These are phyloP conservation scores for Meredithiella fracta DNA, from an alignment of 2,329 filamentous ascomycete species.

Conservation along the genomic window DNA sequence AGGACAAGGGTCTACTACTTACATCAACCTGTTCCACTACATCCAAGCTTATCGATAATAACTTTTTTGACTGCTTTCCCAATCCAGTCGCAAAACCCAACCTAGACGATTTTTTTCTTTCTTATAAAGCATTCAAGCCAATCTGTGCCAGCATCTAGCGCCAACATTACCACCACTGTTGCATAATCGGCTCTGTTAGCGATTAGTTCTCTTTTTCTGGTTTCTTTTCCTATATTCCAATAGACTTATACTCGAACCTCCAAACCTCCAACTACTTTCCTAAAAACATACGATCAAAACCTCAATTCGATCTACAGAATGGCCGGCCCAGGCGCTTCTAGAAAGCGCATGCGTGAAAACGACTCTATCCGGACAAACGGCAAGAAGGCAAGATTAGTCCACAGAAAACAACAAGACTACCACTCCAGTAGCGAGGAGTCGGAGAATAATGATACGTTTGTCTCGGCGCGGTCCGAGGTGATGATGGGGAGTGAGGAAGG, in stretches of 20 bases:
- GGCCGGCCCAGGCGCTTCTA: slow-evolving; percentile 14
- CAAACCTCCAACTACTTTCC: not conserved
- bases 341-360: slow-evolving; percentile 22
- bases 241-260: not conserved
- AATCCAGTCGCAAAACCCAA: not conserved
- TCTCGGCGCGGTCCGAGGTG: slow-evolving; percentile 26
- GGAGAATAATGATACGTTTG: slow-evolving; percentile 38
- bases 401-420: slow-evolving; percentile 30
- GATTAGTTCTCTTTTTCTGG: too few species aligned
- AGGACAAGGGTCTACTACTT: not conserved
- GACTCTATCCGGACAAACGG: slow-evolving; percentile 23
- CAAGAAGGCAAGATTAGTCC: slow-evolving; percentile 26
- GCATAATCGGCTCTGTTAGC: too few species aligned
- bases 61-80: slow-evolving; percentile 9
- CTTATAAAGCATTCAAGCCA: not conserved
- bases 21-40: not conserved
- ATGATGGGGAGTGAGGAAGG: slow-evolving; percentile 19
- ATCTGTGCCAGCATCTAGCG: not conserved
- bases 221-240: too few species aligned
- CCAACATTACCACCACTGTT: not conserved
- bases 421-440: slow-evolving; percentile 35
- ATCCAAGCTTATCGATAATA: slow-evolving; percentile 9
- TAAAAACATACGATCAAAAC: not conserved
- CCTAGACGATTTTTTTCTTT: slow-evolving; percentile 11
- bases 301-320: slow-evolving; percentile 4